phyloP scores from a whole-genome alignment of 495 filamentous ascomycete genomes.

The Astrocystis sublimbata region DNA sequence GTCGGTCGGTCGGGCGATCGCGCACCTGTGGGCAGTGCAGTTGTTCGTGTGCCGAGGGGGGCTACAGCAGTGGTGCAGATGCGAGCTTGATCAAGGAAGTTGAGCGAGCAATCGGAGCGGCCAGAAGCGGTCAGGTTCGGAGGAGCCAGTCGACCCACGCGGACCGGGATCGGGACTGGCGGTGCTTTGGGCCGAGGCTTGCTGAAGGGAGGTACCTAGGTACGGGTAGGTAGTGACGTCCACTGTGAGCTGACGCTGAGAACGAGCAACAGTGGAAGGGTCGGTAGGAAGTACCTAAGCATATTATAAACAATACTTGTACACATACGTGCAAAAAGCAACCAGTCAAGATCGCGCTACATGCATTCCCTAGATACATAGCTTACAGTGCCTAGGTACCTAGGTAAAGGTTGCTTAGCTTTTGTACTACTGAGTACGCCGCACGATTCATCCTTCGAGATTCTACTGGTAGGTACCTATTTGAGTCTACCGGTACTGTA shows the following conservation, averaged over 20 bases:
- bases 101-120: background rate
- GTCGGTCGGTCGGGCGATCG: no score
- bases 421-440: no score
- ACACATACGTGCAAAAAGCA: no score
- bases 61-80: background rate
- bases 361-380: background rate
- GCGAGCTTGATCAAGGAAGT: background rate
- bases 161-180: background rate
- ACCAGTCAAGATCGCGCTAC: background rate
- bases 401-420: background rate
- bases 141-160: slow-evolving; percentile 3
- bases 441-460: no score
- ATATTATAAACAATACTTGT: no score
- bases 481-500: no score
- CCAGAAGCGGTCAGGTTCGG: slow-evolving; percentile 15
- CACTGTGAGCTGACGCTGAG: no score
- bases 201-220: background rate
- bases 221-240: no score
- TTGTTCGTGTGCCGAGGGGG: background rate
- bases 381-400: background rate
- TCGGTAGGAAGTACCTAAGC: no score
- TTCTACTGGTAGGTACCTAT: no score
- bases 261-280: no score
- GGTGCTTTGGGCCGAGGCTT: background rate
- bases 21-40: slow-evolving; percentile 15